phyloP scores from a whole-genome alignment of 345 rosid species.

The Corchorus capsularis region DNA sequence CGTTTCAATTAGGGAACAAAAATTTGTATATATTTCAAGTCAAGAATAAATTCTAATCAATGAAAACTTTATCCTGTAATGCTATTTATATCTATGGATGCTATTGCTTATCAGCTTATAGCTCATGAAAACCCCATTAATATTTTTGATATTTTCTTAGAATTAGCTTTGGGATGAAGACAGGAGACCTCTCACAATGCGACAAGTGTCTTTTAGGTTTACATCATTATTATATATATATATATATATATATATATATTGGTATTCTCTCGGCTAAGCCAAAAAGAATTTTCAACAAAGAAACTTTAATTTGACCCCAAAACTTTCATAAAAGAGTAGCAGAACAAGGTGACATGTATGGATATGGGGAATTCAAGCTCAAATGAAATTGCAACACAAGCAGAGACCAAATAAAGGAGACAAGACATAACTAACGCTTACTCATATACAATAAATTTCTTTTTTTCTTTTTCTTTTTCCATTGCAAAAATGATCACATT shows the following conservation, averaged over 20 bases:
- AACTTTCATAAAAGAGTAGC: background rate
- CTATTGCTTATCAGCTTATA: too few relatives aligned
- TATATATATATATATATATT: too few relatives aligned
- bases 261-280: too few relatives aligned
- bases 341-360: background rate
- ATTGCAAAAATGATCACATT: background rate
- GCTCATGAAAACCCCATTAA: background rate
- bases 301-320: background rate
- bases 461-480: background rate
- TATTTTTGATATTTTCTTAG: background rate
- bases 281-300: background rate
- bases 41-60: background rate
- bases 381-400: slow-evolving; percentile 10
- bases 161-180: background rate
- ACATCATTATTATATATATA: background rate
- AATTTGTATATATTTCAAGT: background rate
- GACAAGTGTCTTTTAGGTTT: background rate
- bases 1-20: too few relatives aligned
- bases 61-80: background rate
- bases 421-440: slow-evolving; percentile 36
- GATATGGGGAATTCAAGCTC: slow-evolving; percentile 1
- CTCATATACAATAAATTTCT: slow-evolving; percentile 6
- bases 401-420: slow-evolving; percentile 27
- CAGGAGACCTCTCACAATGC: background rate
- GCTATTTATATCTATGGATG: too few relatives aligned